Evolutionary conservation across 208 protist species (phyloP), one percentile per base, ranked within the genome.

Genomic region (Hexamita inflata): DNA sequence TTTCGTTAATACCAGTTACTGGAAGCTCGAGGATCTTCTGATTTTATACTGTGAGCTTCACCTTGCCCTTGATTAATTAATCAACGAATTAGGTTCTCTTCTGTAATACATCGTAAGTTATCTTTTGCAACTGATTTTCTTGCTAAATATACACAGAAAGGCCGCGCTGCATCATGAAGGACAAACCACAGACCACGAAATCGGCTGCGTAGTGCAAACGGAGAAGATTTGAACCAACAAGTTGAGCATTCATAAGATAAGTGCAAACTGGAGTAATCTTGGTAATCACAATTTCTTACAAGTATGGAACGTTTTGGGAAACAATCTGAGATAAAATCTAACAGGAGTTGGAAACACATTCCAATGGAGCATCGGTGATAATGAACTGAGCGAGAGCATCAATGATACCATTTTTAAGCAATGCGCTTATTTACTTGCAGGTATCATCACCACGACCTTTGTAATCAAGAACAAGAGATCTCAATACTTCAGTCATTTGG

Each of bases 1-100:
- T 70, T 38, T 70, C 64, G 4, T 70, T 13, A 30, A 70, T 49
- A 11, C 60, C 60, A 34, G 60, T 66, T 34, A 66, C 24, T 66
- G 24, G 15, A 24, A 34, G 34, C 60, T 66, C 29, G 13, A 30
- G 60, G 15, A 34, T n/a, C 15, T 15, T 30, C 15, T 30, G 13
- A 34, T 38, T 34, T 38, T 30, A 15, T 15, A 15, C 28, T 58
- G 53, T n/a, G 15, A 28, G 28, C 15, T 28, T 58, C 53, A n/a
- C 28, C 28, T 58, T 58, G 60, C 60, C 34, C 24, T n/a, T n/a
- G n/a, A n/a, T n/a, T n/a, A n/a, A n/a, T n/a, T n/a, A n/a, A n/a
- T n/a, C n/a, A n/a, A n/a, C n/a, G n/a, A n/a, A n/a, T n/a, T n/a
- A n/a, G n/a, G n/a, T n/a, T n/a, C n/a, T n/a, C n/a, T n/a, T n/a